phyloP scores from a whole-genome alignment of 78 protist genomes.

The Mastigamoeba balamuthi region DNA sequence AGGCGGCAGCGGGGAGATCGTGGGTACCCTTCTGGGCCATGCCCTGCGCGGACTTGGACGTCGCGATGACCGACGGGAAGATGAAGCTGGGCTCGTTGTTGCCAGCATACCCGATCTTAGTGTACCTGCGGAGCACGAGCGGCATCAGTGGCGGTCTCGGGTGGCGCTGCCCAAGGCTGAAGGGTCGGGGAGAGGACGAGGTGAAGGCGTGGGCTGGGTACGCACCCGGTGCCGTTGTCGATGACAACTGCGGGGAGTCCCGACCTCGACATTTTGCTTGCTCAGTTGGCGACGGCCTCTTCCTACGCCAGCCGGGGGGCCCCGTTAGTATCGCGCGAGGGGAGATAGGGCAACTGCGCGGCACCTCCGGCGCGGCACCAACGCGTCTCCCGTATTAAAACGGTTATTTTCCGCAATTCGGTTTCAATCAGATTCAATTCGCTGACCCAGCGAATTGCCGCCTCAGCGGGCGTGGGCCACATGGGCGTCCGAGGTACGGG shows the following conservation, averaged over 20 bases:
- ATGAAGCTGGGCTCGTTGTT: constrained; percentile 88
- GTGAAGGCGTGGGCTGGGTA: neutral
- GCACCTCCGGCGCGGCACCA: too few relatives aligned
- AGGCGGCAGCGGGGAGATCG: neutral
- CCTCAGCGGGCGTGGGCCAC: too few relatives aligned
- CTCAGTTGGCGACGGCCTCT: too few relatives aligned
- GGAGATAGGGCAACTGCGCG: too few relatives aligned
- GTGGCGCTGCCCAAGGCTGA: neutral
- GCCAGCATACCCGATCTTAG: constrained; percentile 98
- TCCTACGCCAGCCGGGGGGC: too few relatives aligned
- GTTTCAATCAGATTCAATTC: too few relatives aligned
- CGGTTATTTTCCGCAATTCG: too few relatives aligned
- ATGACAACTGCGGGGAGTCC: constrained; percentile 86
- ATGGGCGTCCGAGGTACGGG: too few relatives aligned
- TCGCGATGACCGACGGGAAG: constrained; percentile 87
- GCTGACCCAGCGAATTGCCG: too few relatives aligned
- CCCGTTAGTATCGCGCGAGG: too few relatives aligned
- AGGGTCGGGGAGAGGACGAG: neutral
- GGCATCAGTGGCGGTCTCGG: neutral
- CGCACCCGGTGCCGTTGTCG: constrained; percentile 93
- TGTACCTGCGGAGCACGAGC: constrained; percentile 61
- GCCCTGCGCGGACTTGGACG: constrained; percentile 16
- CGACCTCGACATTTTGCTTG: constrained; percentile 46
- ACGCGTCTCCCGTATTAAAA: too few relatives aligned
- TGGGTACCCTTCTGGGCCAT: neutral